phyloP scores from a whole-genome alignment of 805 yeast species.

The Tetrapisispora taiwanensis region DNA sequence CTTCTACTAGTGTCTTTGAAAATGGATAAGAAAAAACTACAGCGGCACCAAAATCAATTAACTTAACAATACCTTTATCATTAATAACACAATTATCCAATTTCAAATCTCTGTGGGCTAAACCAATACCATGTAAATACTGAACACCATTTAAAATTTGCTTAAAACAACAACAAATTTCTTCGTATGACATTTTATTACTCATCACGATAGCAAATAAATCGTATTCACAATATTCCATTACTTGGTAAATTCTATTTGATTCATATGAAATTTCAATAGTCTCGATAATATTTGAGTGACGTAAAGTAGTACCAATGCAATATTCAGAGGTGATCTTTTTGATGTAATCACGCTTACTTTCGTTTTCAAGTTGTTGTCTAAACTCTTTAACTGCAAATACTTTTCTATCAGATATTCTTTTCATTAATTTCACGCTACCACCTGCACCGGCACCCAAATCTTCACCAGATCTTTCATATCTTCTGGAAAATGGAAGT shows the following conservation, averaged over 20 bases:
- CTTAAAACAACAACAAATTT: constrained; percentile 79
- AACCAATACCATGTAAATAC: constrained; percentile 70
- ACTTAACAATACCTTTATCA: constrained; percentile 68
- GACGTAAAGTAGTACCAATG: constrained; percentile 80
- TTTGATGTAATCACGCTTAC: constrained; percentile 74
- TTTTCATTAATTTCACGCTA: constrained; percentile 60
- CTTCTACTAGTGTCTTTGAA: constrained; percentile 54
- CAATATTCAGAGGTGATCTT: constrained; percentile 91
- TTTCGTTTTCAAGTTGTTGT: constrained; percentile 59
- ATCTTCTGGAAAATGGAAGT: constrained; percentile 64
- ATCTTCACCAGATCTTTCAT: constrained; percentile 72
- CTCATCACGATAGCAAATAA: constrained; percentile 91
- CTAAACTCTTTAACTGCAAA: constrained; percentile 92
- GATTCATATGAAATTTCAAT: constrained; percentile 83
- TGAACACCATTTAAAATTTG: constrained; percentile 70
- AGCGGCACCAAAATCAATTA: constrained; percentile 86
- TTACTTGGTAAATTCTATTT: constrained; percentile 74
- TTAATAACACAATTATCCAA: constrained; percentile 84
- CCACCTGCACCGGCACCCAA: constrained; percentile 96
- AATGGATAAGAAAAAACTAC: constrained; percentile 84
- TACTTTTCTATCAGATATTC: constrained; percentile 54
- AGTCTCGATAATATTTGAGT: constrained; percentile 82
- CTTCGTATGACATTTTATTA: constrained; percentile 68
- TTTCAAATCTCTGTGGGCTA: constrained; percentile 83
- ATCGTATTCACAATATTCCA: constrained; percentile 91